Percentiles rank a stretch among this genome's conserved stretches.
These are phyloP conservation scores for Aaosphaeria pasadenensis DNA, from an alignment of 2,329 filamentous ascomycete species.

Conservation along the genomic window DNA sequence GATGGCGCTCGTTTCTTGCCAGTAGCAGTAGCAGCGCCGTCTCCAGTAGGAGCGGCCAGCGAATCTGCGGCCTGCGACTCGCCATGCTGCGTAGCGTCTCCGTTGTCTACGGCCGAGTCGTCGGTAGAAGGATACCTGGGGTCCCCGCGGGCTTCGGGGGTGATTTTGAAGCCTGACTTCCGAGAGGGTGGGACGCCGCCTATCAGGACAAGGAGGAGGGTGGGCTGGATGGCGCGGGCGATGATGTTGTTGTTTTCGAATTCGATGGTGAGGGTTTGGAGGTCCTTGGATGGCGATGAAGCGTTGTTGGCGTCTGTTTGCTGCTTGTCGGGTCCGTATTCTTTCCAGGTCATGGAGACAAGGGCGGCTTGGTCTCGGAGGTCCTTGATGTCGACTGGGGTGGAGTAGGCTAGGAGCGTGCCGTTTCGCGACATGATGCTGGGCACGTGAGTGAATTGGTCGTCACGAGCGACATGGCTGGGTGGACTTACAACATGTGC, in stretches of 20 bases:
- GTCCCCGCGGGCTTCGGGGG: constrained; percentile 42
- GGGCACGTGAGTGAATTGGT: constrained; percentile 7
- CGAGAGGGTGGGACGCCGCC: constrained; percentile 45
- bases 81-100: constrained; percentile 3
- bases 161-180: constrained; percentile 40
- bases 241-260: constrained; percentile 46
- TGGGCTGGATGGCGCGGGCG: constrained; percentile 45
- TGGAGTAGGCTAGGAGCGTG: constrained; percentile 49
- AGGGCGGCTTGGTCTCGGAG: constrained; percentile 49
- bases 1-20: constrained; percentile 22
- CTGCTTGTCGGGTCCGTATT: constrained; percentile 24
- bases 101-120: constrained; percentile 4
- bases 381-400: constrained; percentile 47
- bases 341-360: constrained; percentile 50
- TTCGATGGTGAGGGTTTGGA: constrained; percentile 48
- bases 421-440: constrained; percentile 52
- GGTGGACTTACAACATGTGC: constrained; percentile 37
- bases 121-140: constrained; percentile 33
- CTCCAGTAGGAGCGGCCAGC: constrained; percentile 5
- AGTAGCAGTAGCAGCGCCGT: constrained; percentile 3
- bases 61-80: neutral
- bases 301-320: constrained; percentile 1
- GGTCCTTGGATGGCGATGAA: constrained; percentile 8
- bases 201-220: constrained; percentile 47
- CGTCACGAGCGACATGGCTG: neutral